Evolutionary conservation across 495 filamentous ascomycete genomes (phyloP).

Genomic region (Copromyces sp.): DNA sequence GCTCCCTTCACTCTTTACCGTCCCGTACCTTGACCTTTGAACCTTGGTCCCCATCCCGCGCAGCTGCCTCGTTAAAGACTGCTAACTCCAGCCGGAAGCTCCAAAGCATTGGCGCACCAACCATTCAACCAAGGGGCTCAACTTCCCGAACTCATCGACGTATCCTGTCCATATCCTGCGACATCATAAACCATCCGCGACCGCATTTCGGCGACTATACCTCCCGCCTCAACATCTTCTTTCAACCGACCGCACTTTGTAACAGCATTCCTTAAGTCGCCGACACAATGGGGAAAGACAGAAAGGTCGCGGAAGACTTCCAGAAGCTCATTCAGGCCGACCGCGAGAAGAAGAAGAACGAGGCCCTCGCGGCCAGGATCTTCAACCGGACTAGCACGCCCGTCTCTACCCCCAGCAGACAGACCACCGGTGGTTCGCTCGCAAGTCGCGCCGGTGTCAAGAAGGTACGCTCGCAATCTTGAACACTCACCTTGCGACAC

Average conservation of each 20-base stretch:
- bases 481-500: neutral
- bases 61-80: neutral
- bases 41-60: neutral
- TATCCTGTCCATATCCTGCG: neutral
- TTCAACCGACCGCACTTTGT: neutral
- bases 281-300: conserved; percentile 19
- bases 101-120: neutral
- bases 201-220: neutral
- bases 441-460: conserved; percentile 67
- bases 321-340: conserved; percentile 59
- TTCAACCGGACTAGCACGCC: conserved; percentile 54
- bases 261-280: neutral
- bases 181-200: neutral
- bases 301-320: conserved; percentile 45
- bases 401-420: conserved; percentile 42
- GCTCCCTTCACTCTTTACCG: neutral
- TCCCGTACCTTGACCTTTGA: neutral
- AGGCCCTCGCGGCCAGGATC: conserved; percentile 61
- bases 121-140: neutral
- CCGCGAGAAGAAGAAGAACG: conserved; percentile 59
- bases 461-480: conserved; percentile 43
- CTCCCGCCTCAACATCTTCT: neutral
- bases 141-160: neutral
- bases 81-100: neutral
- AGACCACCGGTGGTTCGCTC: conserved; percentile 45